These are phyloP conservation scores for Zygoascus ofunaensis DNA, from an alignment of 805 yeast species.

Conservation along the genomic window DNA sequence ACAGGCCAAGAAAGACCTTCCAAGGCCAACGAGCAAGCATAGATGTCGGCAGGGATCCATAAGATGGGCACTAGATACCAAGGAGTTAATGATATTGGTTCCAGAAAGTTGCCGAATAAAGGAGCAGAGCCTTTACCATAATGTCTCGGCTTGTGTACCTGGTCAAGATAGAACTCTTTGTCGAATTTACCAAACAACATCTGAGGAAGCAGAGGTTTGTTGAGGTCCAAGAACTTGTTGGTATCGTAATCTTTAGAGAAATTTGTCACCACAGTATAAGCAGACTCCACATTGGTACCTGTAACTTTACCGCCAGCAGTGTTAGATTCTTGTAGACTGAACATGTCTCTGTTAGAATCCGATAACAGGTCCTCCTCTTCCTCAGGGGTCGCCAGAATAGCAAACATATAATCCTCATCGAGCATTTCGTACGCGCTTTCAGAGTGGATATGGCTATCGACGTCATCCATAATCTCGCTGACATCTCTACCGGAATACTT, in stretches of 20 bases:
- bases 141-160: constrained; percentile 96
- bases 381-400: constrained; percentile 69
- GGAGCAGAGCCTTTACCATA: constrained; percentile 97
- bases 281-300: constrained; percentile 37
- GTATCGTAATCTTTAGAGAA: constrained; percentile 56
- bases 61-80: constrained; percentile 87
- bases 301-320: constrained; percentile 21
- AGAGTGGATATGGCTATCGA: constrained; percentile 64
- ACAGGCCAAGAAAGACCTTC: constrained; percentile 37
- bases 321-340: constrained; percentile 43
- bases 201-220: constrained; percentile 72
- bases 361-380: constrained; percentile 66
- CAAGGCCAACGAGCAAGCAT: constrained; percentile 51
- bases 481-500: constrained; percentile 32
- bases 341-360: constrained; percentile 36
- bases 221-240: constrained; percentile 81
- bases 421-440: constrained; percentile 80
- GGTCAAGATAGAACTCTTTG: constrained; percentile 87
- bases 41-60: constrained; percentile 80
- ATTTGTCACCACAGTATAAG: constrained; percentile 72
- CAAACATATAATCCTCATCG: constrained; percentile 70
- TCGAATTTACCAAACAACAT: constrained; percentile 66
- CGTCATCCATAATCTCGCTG: constrained; percentile 71
- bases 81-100: constrained; percentile 82
- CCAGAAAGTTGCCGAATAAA: constrained; percentile 86